Conservation (phyloP, 306 rosid genomes). For the Lathyrus tuberosus region DNA sequence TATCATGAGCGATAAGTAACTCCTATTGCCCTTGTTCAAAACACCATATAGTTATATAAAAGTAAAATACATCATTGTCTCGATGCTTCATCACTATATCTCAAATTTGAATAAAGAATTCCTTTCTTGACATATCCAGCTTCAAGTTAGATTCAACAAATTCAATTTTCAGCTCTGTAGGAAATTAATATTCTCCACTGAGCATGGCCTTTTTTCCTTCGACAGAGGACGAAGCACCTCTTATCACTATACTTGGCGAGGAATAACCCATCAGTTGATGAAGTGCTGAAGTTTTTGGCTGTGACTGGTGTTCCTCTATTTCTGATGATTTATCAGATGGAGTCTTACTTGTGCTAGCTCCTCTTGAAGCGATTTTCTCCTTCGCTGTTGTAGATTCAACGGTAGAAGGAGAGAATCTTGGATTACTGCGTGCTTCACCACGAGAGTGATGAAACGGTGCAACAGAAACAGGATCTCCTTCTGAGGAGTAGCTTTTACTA, state of each 20-base stretch:
- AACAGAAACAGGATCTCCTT: slow-evolving; percentile 47
- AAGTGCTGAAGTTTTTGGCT: slow-evolving; percentile 63
- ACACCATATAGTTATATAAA: background rate
- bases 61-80: background rate
- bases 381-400: slow-evolving; percentile 39
- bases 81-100: slow-evolving; percentile 17
- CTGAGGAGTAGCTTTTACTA: slow-evolving; percentile 63
- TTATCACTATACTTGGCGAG: slow-evolving; percentile 73
- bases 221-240: slow-evolving; percentile 46
- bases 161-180: slow-evolving; percentile 14
- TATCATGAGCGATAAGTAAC: slow-evolving; percentile 15
- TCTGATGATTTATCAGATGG: slow-evolving; percentile 48
- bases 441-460: slow-evolving; percentile 25
- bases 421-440: slow-evolving; percentile 27
- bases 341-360: slow-evolving; percentile 40
- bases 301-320: slow-evolving; percentile 34
- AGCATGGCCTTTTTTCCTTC: slow-evolving; percentile 41
- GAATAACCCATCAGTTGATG: slow-evolving; percentile 91
- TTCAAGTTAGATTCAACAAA: slow-evolving; percentile 14
- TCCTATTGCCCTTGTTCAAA: slow-evolving; percentile 29
- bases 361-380: slow-evolving; percentile 43
- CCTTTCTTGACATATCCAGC: slow-evolving; percentile 28
- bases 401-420: slow-evolving; percentile 36
- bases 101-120: slow-evolving; percentile 27
- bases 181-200: slow-evolving; percentile 31